Evolutionary conservation across 352 stramenopile genomes (phyloP), one percentile per base, ranked within the genome.

Genomic region (Globisporangium radiosum): DNA sequence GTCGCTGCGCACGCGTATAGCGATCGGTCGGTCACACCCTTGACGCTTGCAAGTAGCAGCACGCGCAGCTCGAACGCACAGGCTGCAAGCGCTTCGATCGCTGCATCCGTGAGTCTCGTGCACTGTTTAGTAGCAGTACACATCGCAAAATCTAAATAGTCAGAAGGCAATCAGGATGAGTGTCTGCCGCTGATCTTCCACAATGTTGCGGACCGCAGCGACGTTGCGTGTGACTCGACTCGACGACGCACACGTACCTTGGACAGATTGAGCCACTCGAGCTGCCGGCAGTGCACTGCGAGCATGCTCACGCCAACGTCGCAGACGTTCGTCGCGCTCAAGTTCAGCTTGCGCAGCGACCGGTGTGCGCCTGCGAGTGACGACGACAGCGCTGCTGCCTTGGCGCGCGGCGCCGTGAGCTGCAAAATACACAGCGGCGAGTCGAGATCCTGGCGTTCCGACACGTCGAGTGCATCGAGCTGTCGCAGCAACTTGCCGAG

Each of bases 261-360:
- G 40, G 79, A 85, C 19, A 92, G 33, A 45, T 81, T 81, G 45
- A 89, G 66, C 50, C 62, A 78, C 43, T 75, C 56, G 5, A 92
- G 44, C 43, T 69, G 53, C 7, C 44, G 65, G 44, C 77, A 88
- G 33, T 72, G 60, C 2, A 65, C 59, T n/a, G 79, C 73, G 6
- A 92, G 50, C 14, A 85, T 62, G 13, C 68, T 74, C 43, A 92
- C 70, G n/a, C 76, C 77, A 5, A 63, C 63, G 56, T 92, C 81
- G 39, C 81, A 88, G 25, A 88, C 63, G 50, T 84, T 82, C 0
- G 78, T 86, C 4, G 70, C 59, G 0, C 58, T 71, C 36, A 89
- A 63, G 56, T 88, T 79, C 44, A 89, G 61, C 10, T 64, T 39
- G n/a, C 48, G 60, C 38, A 72, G 54, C 10, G 52, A 52, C 52